Conservation (phyloP, 1,284 basidiomycete genomes). For the Phlebopus sp. region DNA sequence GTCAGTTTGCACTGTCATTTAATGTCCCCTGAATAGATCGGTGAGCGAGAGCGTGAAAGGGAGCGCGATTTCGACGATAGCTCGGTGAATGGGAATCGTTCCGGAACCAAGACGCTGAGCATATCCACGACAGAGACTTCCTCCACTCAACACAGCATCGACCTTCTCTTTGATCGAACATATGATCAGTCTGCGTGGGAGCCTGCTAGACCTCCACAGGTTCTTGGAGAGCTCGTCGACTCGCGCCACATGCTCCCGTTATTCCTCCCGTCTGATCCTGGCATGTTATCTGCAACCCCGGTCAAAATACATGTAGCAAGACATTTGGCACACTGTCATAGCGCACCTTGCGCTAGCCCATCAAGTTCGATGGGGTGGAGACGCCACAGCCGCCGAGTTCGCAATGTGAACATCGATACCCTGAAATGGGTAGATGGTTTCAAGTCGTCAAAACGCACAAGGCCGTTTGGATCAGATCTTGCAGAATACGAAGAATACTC, state of each 20-base stretch:
- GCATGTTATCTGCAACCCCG: conserved; percentile 71
- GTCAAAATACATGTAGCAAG: conserved; percentile 38
- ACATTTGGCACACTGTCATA: conserved; percentile 31
- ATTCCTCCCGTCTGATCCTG: conserved; percentile 76
- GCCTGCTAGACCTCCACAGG: conserved; percentile 73
- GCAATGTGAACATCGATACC: conserved; percentile 56
- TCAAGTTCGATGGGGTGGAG: conserved; percentile 53
- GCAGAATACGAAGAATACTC: conserved; percentile 38
- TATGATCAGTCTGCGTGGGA: conserved; percentile 70
- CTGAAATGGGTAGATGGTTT: conserved; percentile 69
- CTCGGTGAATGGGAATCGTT: conserved; percentile 25
- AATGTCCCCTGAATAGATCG: conserved; percentile 44
- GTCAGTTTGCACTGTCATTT: conserved; percentile 1
- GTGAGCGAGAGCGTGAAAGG: conserved; percentile 43
- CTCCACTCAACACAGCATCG: conserved; percentile 58
- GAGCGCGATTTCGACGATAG: conserved; percentile 50
- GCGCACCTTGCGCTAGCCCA: conserved; percentile 38
- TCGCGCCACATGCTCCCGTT: conserved; percentile 91
- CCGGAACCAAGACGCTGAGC: conserved; percentile 26
- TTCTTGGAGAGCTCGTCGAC: conserved; percentile 85
- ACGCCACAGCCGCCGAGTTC: conserved; percentile 53
- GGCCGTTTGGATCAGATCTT: conserved; percentile 40
- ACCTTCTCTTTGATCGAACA: conserved; percentile 72
- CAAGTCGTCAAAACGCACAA: conserved; percentile 34
- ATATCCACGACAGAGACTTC: conserved; percentile 36